Base-by-base conservation (phyloP, 495 filamentous ascomycete genomes). In the Tetracladium marchalianum region DNA sequence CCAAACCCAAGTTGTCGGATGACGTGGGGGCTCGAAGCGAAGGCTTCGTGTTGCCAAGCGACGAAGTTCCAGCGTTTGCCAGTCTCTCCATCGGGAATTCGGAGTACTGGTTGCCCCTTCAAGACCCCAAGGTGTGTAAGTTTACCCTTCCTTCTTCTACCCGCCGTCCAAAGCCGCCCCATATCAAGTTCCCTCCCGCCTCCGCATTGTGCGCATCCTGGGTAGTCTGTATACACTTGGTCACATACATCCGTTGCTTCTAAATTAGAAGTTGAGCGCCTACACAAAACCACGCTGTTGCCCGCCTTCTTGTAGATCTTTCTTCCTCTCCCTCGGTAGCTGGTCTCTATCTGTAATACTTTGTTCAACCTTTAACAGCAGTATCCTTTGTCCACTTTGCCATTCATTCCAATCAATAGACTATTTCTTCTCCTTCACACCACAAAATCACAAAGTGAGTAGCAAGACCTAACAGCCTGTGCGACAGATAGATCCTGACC, bases 261-360 rank as follows among this genome's bases (percentile, higher is more conserved):
- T 48, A 49, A 58, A 54, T 58, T 52, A 58, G 55, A 43, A 15
- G 31, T 22, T 33, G n/a, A 15, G 67, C 71, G 71, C 63, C 65
- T 66, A 66, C 68, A 72, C 70, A 76, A 74, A 77, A 72, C 67
- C 67, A 59, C 53, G 57, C 50, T 54, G 54, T 31, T 62, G 55
- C 69, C 51, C 67, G 59, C 58, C 54, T 53, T 56, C 58, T 59
- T 54, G 56, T 46, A 49, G 48, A 45, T 55, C 39, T 24, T 31
- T 59, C 55, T 64, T 46, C 61, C 64, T 46, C 56, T 59, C 68
- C 66, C 64, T 47, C 46, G 54, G 64, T 63, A 76, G 72, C 73
- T 74, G 71, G 72, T 60, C 73, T 76, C 73, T 67, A 66, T 58
- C 63, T 61, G 46, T 60, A 66, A 63, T 64, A 41, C 31, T 52